Evolutionary conservation across 2,329 filamentous ascomycete genomes (phyloP).

Genomic region (Pyrenophora graminea): DNA sequence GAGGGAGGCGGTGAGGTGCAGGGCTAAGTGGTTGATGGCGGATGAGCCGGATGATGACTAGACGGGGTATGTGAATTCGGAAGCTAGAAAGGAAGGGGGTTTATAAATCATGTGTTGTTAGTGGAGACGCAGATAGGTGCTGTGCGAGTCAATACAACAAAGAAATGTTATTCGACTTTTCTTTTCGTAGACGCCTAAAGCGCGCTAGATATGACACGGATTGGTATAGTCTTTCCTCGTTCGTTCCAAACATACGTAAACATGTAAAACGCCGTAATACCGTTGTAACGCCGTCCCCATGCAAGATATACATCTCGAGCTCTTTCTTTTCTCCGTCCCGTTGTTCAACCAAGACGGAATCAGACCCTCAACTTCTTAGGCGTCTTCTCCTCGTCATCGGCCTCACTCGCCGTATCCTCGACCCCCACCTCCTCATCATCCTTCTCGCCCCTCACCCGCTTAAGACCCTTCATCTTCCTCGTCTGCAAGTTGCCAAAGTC

Average conservation of each 20-base stretch:
- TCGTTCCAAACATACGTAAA: background rate
- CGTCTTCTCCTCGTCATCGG: slow-evolving; percentile 20
- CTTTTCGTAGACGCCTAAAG: background rate
- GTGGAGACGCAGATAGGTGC: too few relatives aligned
- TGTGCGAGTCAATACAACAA: too few relatives aligned
- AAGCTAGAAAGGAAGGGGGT: background rate
- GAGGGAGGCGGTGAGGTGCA: slow-evolving; percentile 64
- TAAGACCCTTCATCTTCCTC: slow-evolving; percentile 98
- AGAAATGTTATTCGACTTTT: too few relatives aligned
- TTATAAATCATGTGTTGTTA: background rate
- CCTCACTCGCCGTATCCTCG: slow-evolving; percentile 29
- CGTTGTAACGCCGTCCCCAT: too few relatives aligned
- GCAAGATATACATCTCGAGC: background rate
- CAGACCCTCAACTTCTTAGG: slow-evolving; percentile 36
- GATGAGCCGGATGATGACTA: slow-evolving; percentile 61
- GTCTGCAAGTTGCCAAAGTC: slow-evolving; percentile 87
- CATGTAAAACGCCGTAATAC: too few relatives aligned
- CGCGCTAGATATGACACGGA: too few relatives aligned
- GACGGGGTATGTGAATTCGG: background rate
- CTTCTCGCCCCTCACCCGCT: slow-evolving; percentile 65
- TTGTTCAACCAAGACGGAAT: background rate
- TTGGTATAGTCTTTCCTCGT: background rate
- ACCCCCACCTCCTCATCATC: slow-evolving; percentile 41
- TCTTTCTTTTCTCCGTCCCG: background rate
- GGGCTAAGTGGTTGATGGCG: slow-evolving; percentile 63